phyloP scores from a whole-genome alignment of 2,329 filamentous ascomycete species.

The Sporothrix sp. region DNA sequence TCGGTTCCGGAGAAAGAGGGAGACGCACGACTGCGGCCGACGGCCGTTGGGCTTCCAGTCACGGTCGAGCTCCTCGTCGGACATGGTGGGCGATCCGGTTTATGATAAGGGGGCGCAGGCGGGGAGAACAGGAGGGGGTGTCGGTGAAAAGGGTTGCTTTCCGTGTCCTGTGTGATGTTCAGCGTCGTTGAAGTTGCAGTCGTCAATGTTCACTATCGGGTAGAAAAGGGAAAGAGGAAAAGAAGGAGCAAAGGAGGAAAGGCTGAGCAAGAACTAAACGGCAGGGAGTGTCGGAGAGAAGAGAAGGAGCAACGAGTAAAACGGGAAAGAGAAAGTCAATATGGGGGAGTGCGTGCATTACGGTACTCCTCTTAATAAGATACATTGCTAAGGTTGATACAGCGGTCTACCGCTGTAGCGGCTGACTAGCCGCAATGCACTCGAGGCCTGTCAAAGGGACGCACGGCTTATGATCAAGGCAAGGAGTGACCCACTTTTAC shows the following conservation, averaged over 20 bases:
- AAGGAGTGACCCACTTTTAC: conserved; percentile 6
- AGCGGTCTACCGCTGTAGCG: too few species aligned
- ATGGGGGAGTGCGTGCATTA: conserved; percentile 1
- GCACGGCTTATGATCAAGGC: not conserved
- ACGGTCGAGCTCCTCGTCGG: conserved; percentile 62
- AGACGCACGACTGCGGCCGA: conserved; percentile 73
- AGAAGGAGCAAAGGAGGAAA: not conserved
- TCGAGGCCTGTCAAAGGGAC: too few species aligned
- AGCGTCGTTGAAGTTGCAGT: not conserved
- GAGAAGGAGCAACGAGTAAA: not conserved
- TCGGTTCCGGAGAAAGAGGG: too few species aligned
- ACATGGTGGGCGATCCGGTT: conserved; percentile 21
- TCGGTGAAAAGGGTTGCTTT: not conserved
- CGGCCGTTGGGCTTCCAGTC: conserved; percentile 71
- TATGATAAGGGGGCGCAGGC: conserved; percentile 1
- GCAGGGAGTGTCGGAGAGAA: not conserved
- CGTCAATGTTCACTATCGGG: not conserved
- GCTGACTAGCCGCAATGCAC: too few species aligned
- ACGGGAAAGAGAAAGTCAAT: not conserved
- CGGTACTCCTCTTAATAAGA: too few species aligned
- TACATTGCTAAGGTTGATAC: too few species aligned
- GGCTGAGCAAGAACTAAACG: not conserved
- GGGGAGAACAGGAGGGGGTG: not conserved
- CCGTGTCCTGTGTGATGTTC: not conserved
- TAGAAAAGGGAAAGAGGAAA: not conserved